These are phyloP conservation scores for Candida maltosa DNA, from an alignment of 805 yeast species.

Conservation along the genomic window DNA sequence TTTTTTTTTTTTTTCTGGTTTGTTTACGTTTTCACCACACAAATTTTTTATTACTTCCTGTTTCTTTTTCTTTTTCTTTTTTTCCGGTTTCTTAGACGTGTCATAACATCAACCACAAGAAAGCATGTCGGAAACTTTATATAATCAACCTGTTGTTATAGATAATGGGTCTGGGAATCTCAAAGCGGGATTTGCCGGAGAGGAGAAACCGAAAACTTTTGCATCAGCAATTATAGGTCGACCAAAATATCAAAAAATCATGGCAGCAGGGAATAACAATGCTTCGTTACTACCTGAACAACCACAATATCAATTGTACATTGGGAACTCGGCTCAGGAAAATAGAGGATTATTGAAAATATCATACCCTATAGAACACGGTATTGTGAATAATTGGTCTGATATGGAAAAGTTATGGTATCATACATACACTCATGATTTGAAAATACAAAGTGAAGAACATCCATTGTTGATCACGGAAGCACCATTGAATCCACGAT, in stretches of 20 bases:
- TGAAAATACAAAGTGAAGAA: slow-evolving; percentile 63
- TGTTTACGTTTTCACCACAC: background rate
- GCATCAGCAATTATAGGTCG: slow-evolving; percentile 71
- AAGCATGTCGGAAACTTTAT: slow-evolving; percentile 20
- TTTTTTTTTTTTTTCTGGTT: slow-evolving; percentile 2
- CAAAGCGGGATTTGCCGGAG: slow-evolving; percentile 93
- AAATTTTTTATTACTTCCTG: background rate
- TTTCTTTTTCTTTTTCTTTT: too few species aligned
- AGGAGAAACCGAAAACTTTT: slow-evolving; percentile 68
- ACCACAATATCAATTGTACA: slow-evolving; percentile 44
- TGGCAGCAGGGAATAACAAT: too few species aligned
- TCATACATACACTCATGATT: slow-evolving; percentile 54
- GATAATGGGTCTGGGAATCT: slow-evolving; percentile 76
- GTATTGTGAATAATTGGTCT: slow-evolving; percentile 77
- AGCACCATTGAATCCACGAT: slow-evolving; percentile 75
- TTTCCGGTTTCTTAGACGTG: too few species aligned
- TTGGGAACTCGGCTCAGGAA: slow-evolving; percentile 75
- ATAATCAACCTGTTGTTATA: slow-evolving; percentile 45
- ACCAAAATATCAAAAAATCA: slow-evolving; percentile 79
- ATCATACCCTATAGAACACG: slow-evolving; percentile 74
- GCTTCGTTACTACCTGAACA: slow-evolving; percentile 17
- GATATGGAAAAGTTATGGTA: slow-evolving; percentile 85
- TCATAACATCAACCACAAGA: background rate
- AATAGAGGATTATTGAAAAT: slow-evolving; percentile 74
- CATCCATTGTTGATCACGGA: slow-evolving; percentile 89